phyloP scores from a whole-genome alignment of 2,329 filamentous ascomycete genomes.

The Phialemonium atrogriseum region DNA sequence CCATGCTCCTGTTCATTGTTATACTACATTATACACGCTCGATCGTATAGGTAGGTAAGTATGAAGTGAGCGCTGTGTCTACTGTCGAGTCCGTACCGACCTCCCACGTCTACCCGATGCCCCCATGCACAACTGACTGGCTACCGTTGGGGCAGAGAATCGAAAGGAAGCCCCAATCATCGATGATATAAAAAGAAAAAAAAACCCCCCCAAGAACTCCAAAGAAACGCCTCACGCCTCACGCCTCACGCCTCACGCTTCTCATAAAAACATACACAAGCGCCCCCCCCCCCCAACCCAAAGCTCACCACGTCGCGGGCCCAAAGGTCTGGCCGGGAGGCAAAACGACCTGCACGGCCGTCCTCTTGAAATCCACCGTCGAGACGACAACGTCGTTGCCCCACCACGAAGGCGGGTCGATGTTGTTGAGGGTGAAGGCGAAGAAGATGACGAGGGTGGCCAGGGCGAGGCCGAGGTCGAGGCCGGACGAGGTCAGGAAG shows the following conservation, averaged over 20 bases:
- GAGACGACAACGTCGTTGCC: constrained; percentile 49
- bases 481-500: constrained; percentile 60
- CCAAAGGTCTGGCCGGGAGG: constrained; percentile 52
- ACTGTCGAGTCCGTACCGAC: too few relatives aligned
- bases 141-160: too few relatives aligned
- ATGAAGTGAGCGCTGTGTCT: too few relatives aligned
- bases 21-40: too few relatives aligned
- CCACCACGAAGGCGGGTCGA: constrained; percentile 61
- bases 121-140: too few relatives aligned
- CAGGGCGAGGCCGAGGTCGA: constrained; percentile 62
- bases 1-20: too few relatives aligned
- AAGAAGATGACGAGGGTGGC: constrained; percentile 64
- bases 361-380: constrained; percentile 54
- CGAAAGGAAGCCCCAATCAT: too few relatives aligned
- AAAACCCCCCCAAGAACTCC: too few relatives aligned
- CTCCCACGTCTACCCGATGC: too few relatives aligned
- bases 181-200: too few relatives aligned
- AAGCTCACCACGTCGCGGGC: constrained; percentile 41
- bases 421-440: constrained; percentile 54
- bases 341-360: constrained; percentile 48
- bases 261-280: background rate
- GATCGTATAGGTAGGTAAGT: too few relatives aligned
- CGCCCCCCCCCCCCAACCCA: background rate
- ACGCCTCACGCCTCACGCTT: background rate
- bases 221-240: background rate